Conservation (phyloP, 805 yeast genomes). For the Jamesozyma gamospora region DNA sequence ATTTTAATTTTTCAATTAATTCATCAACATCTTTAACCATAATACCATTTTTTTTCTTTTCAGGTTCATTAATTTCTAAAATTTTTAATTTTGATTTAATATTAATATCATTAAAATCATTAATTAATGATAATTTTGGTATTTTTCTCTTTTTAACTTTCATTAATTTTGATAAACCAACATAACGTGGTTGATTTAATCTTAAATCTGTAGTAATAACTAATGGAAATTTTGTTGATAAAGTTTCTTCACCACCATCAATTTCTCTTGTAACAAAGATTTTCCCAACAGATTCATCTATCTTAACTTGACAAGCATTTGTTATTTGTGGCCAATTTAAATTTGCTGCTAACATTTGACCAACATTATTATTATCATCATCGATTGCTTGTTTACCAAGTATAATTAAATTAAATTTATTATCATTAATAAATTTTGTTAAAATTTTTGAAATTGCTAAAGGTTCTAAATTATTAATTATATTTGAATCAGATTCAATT, state of each 20-base stretch:
- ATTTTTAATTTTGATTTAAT: constrained; percentile 54
- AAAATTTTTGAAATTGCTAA: constrained; percentile 81
- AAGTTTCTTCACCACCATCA: constrained; percentile 88
- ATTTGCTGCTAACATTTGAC: constrained; percentile 91
- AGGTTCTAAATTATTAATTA: constrained; percentile 52
- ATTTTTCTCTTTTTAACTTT: constrained; percentile 96
- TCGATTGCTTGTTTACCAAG: constrained; percentile 97
- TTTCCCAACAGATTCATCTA: constrained; percentile 39
- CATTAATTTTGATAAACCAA: constrained; percentile 94
- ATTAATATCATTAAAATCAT: constrained; percentile 56
- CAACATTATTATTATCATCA: constrained; percentile 90
- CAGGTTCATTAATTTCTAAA: constrained; percentile 75
- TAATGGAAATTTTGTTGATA: constrained; percentile 70
- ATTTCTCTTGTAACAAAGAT: constrained; percentile 80
- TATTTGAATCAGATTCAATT: constrained; percentile 62
- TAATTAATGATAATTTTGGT: constrained; percentile 47
- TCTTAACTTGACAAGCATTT: constrained; percentile 75
- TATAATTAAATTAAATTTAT: constrained; percentile 67
- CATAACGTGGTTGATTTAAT: constrained; percentile 89
- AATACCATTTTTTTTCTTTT: constrained; percentile 69
- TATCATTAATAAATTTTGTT: constrained; percentile 57
- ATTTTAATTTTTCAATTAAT: constrained; percentile 67
- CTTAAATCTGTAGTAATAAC: constrained; percentile 89
- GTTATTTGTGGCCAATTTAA: constrained; percentile 96
- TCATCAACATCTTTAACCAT: constrained; percentile 78